Evolutionary conservation across 345 rosid species (phyloP), one percentile per base, ranked within the genome.

Genomic region (Xanthoceras sorbifolium): DNA sequence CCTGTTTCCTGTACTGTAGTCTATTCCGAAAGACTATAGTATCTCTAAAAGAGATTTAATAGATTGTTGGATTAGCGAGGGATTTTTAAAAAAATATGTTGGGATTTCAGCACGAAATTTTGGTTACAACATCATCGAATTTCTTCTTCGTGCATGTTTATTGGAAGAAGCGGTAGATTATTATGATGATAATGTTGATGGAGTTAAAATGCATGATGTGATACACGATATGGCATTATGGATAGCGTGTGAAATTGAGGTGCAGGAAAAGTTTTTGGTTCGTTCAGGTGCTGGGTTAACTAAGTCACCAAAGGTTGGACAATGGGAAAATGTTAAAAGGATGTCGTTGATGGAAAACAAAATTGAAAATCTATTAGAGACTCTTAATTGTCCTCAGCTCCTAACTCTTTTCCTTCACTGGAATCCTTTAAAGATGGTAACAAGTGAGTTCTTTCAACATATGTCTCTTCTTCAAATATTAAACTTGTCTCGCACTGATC

Each of bases 151-250:
- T 34, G 80, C 78, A 0, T 73, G 81, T 69, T 71, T 84, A 17
- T 52, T 88, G 76, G 78, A 84, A 42, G 57, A 25, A 29, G 38
- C 6, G 17, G 32, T 64, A 3, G n/a, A n/a, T n/a, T n/a, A n/a
- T n/a, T n/a, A n/a, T n/a, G n/a, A n/a, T n/a, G n/a, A n/a, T n/a
- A 74, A 75, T 7, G 32, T 4, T 3, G 2, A 25, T 6, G 14
- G 18, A 25, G 77, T 85, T 5, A 82, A 78, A 59, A 84, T 87
- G 89, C 91, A 84, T 70, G 86, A 81, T 54, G 59, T 88, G 60
- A 60, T 88, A 9, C 85, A 84, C 1, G 89, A 86, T 20, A 75
- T 83, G 83, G 79, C 79, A 6, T 55, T 88, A 9, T 86, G 87
- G 89, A 34, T 86, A 59, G 79, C 77, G 1, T 32, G 65, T 10